These are phyloP conservation scores for Trichomonascaceae sp. DNA, from an alignment of 1,139 yeast species.

Conservation along the genomic window DNA sequence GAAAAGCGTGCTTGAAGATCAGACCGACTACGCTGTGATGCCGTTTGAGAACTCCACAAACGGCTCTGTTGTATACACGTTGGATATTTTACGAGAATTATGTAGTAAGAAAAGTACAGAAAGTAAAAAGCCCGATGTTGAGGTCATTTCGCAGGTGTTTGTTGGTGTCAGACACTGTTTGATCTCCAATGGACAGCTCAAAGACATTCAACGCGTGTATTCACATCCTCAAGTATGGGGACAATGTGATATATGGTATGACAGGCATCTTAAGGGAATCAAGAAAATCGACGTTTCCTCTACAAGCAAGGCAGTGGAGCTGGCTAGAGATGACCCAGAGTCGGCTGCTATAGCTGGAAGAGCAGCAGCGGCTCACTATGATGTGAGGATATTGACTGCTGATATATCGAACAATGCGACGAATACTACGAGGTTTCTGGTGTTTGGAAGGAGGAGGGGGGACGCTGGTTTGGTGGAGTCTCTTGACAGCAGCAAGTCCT, in stretches of 20 bases:
- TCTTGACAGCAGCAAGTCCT: constrained; percentile 6
- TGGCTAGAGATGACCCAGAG: constrained; percentile 38
- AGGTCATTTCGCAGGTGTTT: constrained; percentile 65
- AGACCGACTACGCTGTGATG: constrained; percentile 67
- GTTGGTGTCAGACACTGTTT: constrained; percentile 80
- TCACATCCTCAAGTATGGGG: constrained; percentile 99
- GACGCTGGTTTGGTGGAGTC: not conserved
- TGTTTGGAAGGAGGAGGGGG: constrained; percentile 40
- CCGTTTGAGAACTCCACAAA: constrained; percentile 94
- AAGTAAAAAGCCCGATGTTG: not conserved
- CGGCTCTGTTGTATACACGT: constrained; percentile 84
- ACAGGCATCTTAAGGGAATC: constrained; percentile 27
- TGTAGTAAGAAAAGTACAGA: constrained; percentile 24
- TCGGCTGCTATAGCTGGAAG: constrained; percentile 54
- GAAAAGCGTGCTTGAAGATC: constrained; percentile 38
- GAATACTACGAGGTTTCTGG: constrained; percentile 81
- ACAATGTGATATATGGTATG: constrained; percentile 58
- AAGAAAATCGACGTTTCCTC: constrained; percentile 57
- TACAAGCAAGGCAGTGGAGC: constrained; percentile 78
- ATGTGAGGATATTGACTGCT: constrained; percentile 48
- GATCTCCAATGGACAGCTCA: constrained; percentile 39
- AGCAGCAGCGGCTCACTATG: constrained; percentile 60
- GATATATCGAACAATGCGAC: constrained; percentile 62
- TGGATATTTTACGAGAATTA: constrained; percentile 71
- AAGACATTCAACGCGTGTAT: constrained; percentile 51